These are phyloP conservation scores for Solanum bulbocastanum DNA, from an alignment of 257 asterid species.

Conservation along the genomic window DNA sequence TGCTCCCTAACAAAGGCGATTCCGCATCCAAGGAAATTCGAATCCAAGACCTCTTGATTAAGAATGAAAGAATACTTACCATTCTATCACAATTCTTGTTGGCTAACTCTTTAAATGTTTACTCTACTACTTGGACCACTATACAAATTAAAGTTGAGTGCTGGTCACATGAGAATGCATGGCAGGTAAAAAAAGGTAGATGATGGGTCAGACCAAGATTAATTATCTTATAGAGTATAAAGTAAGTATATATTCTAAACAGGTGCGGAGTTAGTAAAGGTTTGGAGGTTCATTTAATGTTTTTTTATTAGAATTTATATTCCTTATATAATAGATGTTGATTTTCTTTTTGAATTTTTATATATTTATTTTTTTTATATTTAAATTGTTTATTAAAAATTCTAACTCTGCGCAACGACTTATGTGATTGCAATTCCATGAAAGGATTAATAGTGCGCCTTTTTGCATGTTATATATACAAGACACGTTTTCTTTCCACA, in stretches of 20 bases:
- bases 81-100: too few relatives aligned
- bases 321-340: background rate
- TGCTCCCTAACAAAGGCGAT: too few relatives aligned
- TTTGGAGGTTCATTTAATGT: too few relatives aligned
- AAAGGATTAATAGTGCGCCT: background rate
- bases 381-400: too few relatives aligned
- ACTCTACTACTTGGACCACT: constrained; percentile 12
- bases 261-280: background rate
- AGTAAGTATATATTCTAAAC: background rate
- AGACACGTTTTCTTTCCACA: constrained; percentile 7
- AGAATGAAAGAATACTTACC: too few relatives aligned
- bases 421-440: background rate
- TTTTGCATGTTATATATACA: constrained; percentile 10
- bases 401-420: background rate
- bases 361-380: too few relatives aligned
- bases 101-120: background rate
- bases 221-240: background rate
- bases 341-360: too few relatives aligned
- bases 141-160: background rate
- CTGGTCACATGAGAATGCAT: background rate
- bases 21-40: too few relatives aligned
- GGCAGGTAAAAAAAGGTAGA: background rate
- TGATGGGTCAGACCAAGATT: background rate
- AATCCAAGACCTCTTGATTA: too few relatives aligned
- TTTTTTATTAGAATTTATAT: too few relatives aligned